These are phyloP conservation scores for Waitea zeae DNA, from an alignment of 1,284 basidiomycete species.

Conservation along the genomic window DNA sequence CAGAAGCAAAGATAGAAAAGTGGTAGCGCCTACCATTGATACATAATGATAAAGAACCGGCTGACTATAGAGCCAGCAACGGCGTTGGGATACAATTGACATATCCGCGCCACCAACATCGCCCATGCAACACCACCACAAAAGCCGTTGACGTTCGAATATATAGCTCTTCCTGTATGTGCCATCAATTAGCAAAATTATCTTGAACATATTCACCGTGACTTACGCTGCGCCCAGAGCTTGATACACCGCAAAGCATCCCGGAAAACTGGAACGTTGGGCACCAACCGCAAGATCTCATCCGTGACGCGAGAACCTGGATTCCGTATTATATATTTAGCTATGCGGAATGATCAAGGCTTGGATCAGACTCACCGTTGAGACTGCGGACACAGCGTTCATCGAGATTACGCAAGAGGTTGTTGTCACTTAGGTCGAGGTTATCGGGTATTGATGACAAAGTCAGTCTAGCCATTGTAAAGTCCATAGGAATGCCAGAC, in stretches of 20 bases:
- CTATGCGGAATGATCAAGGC: neutral
- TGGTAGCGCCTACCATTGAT: slow-evolving; percentile 58
- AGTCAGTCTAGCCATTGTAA: slow-evolving; percentile 80
- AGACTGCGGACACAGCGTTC: slow-evolving; percentile 91
- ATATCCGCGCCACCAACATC: slow-evolving; percentile 95
- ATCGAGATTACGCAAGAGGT: slow-evolving; percentile 83
- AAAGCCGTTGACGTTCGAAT: slow-evolving; percentile 97
- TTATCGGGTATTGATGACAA: slow-evolving; percentile 82
- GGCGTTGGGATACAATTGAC: slow-evolving; percentile 94
- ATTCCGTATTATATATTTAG: too few species aligned
- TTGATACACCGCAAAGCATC: slow-evolving; percentile 93
- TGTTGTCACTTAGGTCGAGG: slow-evolving; percentile 80
- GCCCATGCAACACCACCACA: slow-evolving; percentile 98
- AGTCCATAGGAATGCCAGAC: slow-evolving; percentile 85
- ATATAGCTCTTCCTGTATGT: slow-evolving; percentile 77
- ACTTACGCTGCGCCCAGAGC: slow-evolving; percentile 89
- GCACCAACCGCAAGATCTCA: slow-evolving; percentile 90
- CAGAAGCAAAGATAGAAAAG: slow-evolving; percentile 2
- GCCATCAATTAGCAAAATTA: too few species aligned
- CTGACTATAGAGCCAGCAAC: slow-evolving; percentile 91
- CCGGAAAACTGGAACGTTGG: slow-evolving; percentile 88
- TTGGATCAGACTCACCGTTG: slow-evolving; percentile 43
- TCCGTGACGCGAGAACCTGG: slow-evolving; percentile 91
- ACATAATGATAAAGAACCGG: slow-evolving; percentile 93
- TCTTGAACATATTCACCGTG: too few species aligned